These are phyloP conservation scores for Exophiala oligosperma DNA, from an alignment of 2,329 filamentous ascomycete genomes.

Conservation along the genomic window DNA sequence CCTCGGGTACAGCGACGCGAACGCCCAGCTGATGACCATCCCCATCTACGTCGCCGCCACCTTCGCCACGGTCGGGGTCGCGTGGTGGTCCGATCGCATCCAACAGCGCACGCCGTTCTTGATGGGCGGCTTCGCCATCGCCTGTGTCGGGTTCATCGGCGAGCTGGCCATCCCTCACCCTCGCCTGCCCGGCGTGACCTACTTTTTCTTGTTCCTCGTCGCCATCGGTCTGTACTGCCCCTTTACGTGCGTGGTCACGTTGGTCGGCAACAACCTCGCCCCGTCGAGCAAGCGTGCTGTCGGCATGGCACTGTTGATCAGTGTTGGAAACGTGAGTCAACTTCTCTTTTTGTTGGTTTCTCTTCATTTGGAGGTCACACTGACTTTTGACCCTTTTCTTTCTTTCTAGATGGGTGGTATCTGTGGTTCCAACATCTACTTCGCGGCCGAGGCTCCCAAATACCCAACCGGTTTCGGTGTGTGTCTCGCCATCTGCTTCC, in stretches of 20 bases:
- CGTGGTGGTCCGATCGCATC: slow-evolving; percentile 55
- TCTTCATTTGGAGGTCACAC: neutral
- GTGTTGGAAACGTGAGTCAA: slow-evolving; percentile 53
- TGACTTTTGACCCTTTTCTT: slow-evolving; percentile 27
- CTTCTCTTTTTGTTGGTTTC: neutral
- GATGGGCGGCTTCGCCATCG: slow-evolving; percentile 56
- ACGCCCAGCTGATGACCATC: slow-evolving; percentile 42
- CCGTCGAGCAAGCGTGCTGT: slow-evolving; percentile 69
- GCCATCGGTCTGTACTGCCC: slow-evolving; percentile 68
- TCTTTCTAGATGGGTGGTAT: slow-evolving; percentile 47
- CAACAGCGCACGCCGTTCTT: slow-evolving; percentile 64
- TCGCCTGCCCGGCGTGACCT: slow-evolving; percentile 45
- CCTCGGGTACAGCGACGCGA: slow-evolving; percentile 40
- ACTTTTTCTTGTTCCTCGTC: slow-evolving; percentile 40
- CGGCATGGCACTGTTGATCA: slow-evolving; percentile 65
- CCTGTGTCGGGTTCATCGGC: slow-evolving; percentile 62
- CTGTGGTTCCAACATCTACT: slow-evolving; percentile 43
- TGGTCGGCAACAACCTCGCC: slow-evolving; percentile 71
- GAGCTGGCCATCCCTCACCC: slow-evolving; percentile 52
- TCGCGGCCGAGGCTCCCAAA: slow-evolving; percentile 35
- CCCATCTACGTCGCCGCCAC: slow-evolving; percentile 58
- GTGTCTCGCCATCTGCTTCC: slow-evolving; percentile 36
- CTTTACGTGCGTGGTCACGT: slow-evolving; percentile 57
- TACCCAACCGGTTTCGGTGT: slow-evolving; percentile 41
- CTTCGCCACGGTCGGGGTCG: slow-evolving; percentile 55